These are phyloP conservation scores for Verruconis gallopava DNA, from an alignment of 2,329 filamentous ascomycete species.

Conservation along the genomic window DNA sequence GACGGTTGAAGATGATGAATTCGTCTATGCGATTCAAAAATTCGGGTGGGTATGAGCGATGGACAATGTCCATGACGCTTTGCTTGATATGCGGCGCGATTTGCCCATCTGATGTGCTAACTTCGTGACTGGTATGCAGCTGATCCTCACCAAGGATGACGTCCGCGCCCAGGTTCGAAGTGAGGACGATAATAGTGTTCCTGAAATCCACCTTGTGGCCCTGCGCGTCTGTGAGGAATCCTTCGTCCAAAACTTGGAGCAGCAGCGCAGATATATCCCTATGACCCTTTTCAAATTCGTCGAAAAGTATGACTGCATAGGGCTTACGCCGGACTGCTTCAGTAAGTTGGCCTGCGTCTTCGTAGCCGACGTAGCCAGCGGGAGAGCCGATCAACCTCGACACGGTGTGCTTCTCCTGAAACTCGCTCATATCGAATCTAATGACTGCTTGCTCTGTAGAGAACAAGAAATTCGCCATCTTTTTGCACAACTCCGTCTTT, in stretches of 20 bases:
- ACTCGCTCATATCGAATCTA: conserved; percentile 95
- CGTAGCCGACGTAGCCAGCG: conserved; percentile 91
- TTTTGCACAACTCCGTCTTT: conserved; percentile 96
- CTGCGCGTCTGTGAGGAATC: conserved; percentile 88
- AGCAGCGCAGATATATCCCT: conserved; percentile 85
- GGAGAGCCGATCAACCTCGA: conserved; percentile 85
- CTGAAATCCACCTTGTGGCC: conserved; percentile 95
- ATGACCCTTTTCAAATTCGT: conserved; percentile 97
- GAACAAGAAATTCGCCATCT: conserved; percentile 85
- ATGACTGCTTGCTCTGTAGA: conserved; percentile 83
- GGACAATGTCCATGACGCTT: conserved; percentile 80
- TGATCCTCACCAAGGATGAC: conserved; percentile 70
- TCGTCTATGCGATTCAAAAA: conserved; percentile 96
- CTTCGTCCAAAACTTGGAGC: conserved; percentile 89
- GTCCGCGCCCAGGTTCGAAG: conserved; percentile 86
- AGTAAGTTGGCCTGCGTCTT: conserved; percentile 90
- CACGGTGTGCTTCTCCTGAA: conserved; percentile 94
- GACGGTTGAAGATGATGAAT: conserved; percentile 88
- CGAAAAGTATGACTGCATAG: conserved; percentile 86
- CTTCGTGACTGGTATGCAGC: conserved; percentile 46
- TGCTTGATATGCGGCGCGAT: conserved; percentile 61
- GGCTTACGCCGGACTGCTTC: conserved; percentile 91
- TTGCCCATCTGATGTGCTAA: conserved; percentile 46
- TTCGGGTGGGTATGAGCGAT: conserved; percentile 65
- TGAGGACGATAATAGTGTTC: conserved; percentile 93